Evolutionary conservation across 2,329 filamentous ascomycete genomes (phyloP).

Genomic region (Phyllosticta ampelicida): DNA sequence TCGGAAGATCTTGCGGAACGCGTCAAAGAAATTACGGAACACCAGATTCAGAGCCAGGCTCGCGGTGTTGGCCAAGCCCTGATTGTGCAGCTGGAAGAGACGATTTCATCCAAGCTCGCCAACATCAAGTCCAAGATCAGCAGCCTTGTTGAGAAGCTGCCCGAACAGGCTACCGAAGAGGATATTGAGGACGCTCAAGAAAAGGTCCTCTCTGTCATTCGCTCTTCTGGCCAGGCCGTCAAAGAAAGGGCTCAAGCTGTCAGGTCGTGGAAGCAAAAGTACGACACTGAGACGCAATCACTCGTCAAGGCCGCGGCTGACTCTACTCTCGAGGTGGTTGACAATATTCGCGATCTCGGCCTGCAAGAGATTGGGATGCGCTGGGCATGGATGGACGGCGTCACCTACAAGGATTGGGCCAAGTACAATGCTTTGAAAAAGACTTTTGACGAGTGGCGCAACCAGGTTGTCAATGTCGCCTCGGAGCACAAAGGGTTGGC

Average conservation of each 20-base stretch:
- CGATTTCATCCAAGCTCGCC: conserved; percentile 52
- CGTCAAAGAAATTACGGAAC: conserved; percentile 60
- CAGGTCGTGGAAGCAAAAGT: conserved; percentile 63
- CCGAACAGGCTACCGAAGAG: conserved; percentile 45
- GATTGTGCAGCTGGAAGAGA: conserved; percentile 56
- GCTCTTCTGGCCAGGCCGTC: conserved; percentile 58
- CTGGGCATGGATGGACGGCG: conserved; percentile 91
- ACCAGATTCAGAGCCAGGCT: conserved; percentile 57
- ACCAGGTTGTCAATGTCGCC: conserved; percentile 67
- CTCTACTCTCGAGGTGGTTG: conserved; percentile 71
- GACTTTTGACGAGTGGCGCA: conserved; percentile 74
- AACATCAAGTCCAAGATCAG: conserved; percentile 58
- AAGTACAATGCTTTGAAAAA: conserved; percentile 84
- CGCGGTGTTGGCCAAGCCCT: conserved; percentile 55
- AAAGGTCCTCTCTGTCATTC: conserved; percentile 46
- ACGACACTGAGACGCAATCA: conserved; percentile 56
- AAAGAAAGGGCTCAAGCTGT: conserved; percentile 68
- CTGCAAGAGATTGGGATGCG: conserved; percentile 84
- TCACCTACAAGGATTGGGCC: conserved; percentile 95
- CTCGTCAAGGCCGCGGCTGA: conserved; percentile 64
- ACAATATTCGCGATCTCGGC: conserved; percentile 71
- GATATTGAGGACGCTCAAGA: conserved; percentile 43
- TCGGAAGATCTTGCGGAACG: conserved; percentile 54
- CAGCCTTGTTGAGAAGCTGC: conserved; percentile 41
- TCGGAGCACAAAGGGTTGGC: conserved; percentile 61